phyloP scores from a whole-genome alignment of 2,329 filamentous ascomycete genomes.

The Pseudogymnoascus sp. region DNA sequence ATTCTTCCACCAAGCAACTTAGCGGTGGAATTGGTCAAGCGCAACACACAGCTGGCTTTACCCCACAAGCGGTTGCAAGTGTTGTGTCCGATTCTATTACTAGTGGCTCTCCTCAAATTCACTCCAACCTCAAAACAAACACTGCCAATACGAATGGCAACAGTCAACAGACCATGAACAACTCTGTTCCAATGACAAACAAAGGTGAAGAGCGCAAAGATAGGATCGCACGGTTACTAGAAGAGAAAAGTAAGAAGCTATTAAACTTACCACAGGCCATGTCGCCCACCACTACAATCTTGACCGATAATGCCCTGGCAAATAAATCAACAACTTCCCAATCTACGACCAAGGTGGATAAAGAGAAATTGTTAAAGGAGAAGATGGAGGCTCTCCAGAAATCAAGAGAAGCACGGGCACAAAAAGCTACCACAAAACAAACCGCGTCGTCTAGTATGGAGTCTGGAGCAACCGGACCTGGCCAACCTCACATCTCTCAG shows the following conservation, averaged over 20 bases:
- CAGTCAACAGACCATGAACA: not conserved
- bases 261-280: slow-evolving; percentile 9
- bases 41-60: not conserved
- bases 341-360: slow-evolving; percentile 47
- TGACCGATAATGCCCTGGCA: slow-evolving; percentile 12
- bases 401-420: slow-evolving; percentile 37
- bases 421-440: slow-evolving; percentile 29
- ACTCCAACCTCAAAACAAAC: not conserved
- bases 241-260: slow-evolving; percentile 57
- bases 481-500: not conserved
- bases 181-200: not conserved
- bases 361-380: slow-evolving; percentile 63
- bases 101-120: not conserved
- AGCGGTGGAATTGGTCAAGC: not conserved
- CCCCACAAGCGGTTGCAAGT: not conserved
- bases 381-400: slow-evolving; percentile 69
- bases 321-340: slow-evolving; percentile 8
- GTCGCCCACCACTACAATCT: slow-evolving; percentile 8
- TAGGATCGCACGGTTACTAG: slow-evolving; percentile 65
- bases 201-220: slow-evolving; percentile 59
- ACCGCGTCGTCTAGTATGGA: not conserved
- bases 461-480: not conserved
- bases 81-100: not conserved
- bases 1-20: not conserved
- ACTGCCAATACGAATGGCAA: not conserved